Evolutionary conservation across 208 protist species (phyloP).

Genomic region (Wallacemonas sp.): DNA sequence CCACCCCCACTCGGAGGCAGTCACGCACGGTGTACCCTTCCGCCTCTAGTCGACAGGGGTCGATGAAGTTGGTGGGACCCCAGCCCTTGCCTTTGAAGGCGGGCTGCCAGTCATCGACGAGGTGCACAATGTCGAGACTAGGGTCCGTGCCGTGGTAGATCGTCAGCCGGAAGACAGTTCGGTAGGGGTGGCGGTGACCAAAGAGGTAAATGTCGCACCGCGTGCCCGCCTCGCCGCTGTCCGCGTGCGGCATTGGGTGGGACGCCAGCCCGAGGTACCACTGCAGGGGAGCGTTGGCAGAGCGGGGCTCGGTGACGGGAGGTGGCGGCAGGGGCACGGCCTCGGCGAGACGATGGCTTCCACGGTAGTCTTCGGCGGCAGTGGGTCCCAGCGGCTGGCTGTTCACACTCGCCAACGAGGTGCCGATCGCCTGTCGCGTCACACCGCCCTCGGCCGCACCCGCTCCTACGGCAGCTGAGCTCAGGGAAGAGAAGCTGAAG

Average conservation of each 20-base stretch:
- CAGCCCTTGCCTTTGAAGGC: slow-evolving; percentile 47
- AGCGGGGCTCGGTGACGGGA: not conserved
- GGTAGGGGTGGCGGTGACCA: slow-evolving; percentile 30
- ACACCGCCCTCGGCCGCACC: too few species aligned
- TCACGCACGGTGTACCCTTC: slow-evolving; percentile 29
- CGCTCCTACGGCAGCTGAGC: too few species aligned
- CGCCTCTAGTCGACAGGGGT: slow-evolving; percentile 14
- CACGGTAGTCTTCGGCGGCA: too few species aligned
- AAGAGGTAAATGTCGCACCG: slow-evolving; percentile 45
- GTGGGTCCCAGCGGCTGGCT: not conserved
- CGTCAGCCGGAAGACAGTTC: slow-evolving; percentile 34
- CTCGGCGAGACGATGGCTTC: not conserved
- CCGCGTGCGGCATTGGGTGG: not conserved
- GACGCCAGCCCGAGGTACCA: slow-evolving; percentile 46
- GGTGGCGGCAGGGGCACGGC: not conserved
- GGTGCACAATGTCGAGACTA: slow-evolving; percentile 26
- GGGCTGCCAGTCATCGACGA: slow-evolving; percentile 37
- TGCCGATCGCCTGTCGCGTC: too few species aligned
- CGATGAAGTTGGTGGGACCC: slow-evolving; percentile 44
- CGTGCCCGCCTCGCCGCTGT: slow-evolving; percentile 5
- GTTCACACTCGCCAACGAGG: too few species aligned
- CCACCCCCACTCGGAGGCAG: slow-evolving; percentile 37
- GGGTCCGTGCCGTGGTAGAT: slow-evolving; percentile 33
- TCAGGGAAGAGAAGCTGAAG: slow-evolving; percentile 2
- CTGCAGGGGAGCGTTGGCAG: not conserved